Evolutionary conservation across 2,329 filamentous ascomycete species (phyloP), one percentile per base, ranked within the genome.

Genomic region (Fusarium lateritium): DNA sequence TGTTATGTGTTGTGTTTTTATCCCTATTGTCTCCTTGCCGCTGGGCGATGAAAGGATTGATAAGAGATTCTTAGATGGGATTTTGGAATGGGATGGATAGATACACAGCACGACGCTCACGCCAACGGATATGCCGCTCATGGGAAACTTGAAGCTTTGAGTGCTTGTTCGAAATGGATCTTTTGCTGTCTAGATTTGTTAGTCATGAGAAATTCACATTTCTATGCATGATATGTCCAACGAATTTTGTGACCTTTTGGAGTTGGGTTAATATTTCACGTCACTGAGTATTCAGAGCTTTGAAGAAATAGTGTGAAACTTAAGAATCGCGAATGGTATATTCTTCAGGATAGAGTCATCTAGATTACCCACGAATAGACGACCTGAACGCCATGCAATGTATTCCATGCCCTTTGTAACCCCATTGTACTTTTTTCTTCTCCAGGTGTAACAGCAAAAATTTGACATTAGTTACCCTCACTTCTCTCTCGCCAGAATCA

Each of bases 401-500:
- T 70, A 70, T 65, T 51, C 59, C 62, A 69, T 64, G 57, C 60
- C 43, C 56, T 42, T 64, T 72, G 62, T 62, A 67, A 73, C 52
- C 59, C 65, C 47, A 61, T 61, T 68, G 28, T 56, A 47, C 57
- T 61, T 67, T 56, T 56, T 31, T 10, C 9, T 31, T 64, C 43
- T 56, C 40, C 38, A 34, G 34, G 43, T 33, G 58, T 56, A 61
- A 45, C 39, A 56, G 26, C 52, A 46, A 57, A 21, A 26, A 33
- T 38, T 28, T 22, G 47, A 22, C 42, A 45, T 70, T 79, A 31
- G 9, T 19, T 15, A 19, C 17, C 7, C n/a, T 42, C 65, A 90
- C 76, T 88, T 85, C 73, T 89, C 85, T 69, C 80, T 82, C 22
- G 90, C 89, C 77, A 98, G 77, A 59, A 99, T 86, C 87, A 97